A percentile compares a stretch with the other conserved stretches of the same genome.
Conservation (phyloP, 1,139 yeast genomes). For the Debaryomyces udenii region DNA sequence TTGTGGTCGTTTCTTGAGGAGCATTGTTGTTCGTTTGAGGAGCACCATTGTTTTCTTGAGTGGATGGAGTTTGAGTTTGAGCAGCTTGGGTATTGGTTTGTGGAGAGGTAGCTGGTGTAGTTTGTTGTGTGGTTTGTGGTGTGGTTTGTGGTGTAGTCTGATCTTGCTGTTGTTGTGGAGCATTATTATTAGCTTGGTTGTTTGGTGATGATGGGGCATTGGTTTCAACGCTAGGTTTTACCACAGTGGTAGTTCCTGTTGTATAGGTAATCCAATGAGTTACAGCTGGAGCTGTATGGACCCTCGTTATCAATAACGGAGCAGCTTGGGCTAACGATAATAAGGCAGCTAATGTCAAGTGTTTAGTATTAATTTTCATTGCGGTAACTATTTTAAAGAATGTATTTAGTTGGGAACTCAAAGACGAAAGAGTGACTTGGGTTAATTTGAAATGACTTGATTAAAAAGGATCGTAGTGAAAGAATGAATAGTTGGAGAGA, state of each 20-base stretch:
- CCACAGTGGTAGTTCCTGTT: slow-evolving; percentile 18
- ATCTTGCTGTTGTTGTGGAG: slow-evolving; percentile 2
- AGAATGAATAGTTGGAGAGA: not conserved
- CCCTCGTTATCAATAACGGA: slow-evolving; percentile 30
- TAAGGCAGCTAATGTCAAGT: slow-evolving; percentile 20
- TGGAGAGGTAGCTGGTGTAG: not conserved
- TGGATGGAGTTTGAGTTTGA: slow-evolving; percentile 13
- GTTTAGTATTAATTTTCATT: slow-evolving; percentile 17
- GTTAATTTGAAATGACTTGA: not conserved
- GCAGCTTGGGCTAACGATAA: slow-evolving; percentile 31
- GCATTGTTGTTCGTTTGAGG: not conserved
- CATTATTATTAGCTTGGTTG: slow-evolving; percentile 3
- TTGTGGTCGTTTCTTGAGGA: slow-evolving; percentile 6
- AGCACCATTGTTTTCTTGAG: slow-evolving; percentile 12
- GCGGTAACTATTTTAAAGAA: slow-evolving; percentile 12
- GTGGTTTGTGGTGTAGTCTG: slow-evolving; percentile 7
- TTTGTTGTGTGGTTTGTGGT: not conserved
- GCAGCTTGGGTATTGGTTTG: slow-evolving; percentile 1
- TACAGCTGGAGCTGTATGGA: slow-evolving; percentile 35
- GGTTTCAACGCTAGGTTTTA: slow-evolving; percentile 15
- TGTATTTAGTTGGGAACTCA: slow-evolving; percentile 9
- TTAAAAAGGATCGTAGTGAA: not conserved
- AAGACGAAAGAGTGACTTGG: slow-evolving; percentile 5
- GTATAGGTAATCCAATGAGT: slow-evolving; percentile 29
- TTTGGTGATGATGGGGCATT: slow-evolving; percentile 15